phyloP scores from a whole-genome alignment of 495 filamentous ascomycete species.

The Xylaria nigripes region DNA sequence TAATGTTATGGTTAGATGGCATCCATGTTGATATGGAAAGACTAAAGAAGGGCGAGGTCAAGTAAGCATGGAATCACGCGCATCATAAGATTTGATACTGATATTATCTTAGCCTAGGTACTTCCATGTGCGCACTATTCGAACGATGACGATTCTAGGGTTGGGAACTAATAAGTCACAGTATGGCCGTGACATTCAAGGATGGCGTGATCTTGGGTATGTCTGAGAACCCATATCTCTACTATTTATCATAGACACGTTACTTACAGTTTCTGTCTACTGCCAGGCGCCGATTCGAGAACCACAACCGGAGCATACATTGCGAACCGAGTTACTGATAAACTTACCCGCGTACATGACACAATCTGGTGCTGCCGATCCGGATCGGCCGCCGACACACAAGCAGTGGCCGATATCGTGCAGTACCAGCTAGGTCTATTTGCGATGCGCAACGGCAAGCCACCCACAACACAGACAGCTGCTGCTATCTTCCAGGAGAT shows the following conservation, averaged over 20 bases:
- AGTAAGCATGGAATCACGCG: conserved; percentile 50
- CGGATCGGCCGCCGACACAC: conserved; percentile 93
- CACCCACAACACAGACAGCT: conserved; percentile 87
- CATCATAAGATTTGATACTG: conserved; percentile 17
- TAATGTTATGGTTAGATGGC: conserved; percentile 60
- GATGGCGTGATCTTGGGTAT: conserved; percentile 86
- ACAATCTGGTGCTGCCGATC: conserved; percentile 99
- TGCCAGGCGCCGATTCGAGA: conserved; percentile 76
- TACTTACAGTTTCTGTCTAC: conserved; percentile 13
- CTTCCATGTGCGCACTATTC: conserved; percentile 73
- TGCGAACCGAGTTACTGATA: conserved; percentile 97
- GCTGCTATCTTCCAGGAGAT: conserved; percentile 94
- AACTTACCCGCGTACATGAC: conserved; percentile 95
- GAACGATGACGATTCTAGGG: conserved; percentile 1
- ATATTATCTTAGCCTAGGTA: conserved; percentile 64
- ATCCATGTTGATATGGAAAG: conserved; percentile 98
- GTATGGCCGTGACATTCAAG: conserved; percentile 94
- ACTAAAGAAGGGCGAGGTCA: conserved; percentile 72
- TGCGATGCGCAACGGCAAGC: conserved; percentile 73
- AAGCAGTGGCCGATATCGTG: conserved; percentile 95
- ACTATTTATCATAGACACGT: neutral
- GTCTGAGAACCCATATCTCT: conserved; percentile 13
- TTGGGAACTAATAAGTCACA: conserved; percentile 32
- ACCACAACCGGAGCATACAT: conserved; percentile 99
- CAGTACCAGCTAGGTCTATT: conserved; percentile 93